A percentile compares a stretch with the other conserved stretches of the same genome.
phyloP scores from a whole-genome alignment of 2,329 filamentous ascomycete species.

The Cladosporium sp. region DNA sequence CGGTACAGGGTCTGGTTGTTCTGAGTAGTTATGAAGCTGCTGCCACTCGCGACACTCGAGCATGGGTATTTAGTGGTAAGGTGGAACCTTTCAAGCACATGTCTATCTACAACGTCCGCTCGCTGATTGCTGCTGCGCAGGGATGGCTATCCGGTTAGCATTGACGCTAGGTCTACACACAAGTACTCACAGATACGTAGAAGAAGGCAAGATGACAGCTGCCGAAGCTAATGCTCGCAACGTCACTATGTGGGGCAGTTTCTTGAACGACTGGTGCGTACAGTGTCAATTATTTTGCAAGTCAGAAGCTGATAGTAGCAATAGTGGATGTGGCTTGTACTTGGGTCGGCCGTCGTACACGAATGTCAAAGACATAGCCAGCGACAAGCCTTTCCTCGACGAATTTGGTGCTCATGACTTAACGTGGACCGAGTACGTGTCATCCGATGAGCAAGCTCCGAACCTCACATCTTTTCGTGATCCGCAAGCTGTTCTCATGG shows the following conservation, averaged over 20 bases:
- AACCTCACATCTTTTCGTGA: neutral
- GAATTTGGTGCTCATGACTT: neutral
- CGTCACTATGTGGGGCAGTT: neutral
- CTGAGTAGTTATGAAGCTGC: slow-evolving; percentile 1
- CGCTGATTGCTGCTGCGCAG: neutral
- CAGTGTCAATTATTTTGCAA: neutral
- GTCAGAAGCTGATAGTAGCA: neutral
- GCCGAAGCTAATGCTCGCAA: slow-evolving; percentile 1
- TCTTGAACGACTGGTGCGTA: slow-evolving; percentile 3
- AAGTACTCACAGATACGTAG: neutral
- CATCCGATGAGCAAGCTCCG: neutral
- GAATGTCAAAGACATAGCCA: slow-evolving; percentile 2
- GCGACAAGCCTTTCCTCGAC: neutral
- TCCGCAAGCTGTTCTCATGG: neutral
- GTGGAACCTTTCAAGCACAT: neutral
- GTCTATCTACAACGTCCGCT: neutral
- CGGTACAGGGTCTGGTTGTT: neutral
- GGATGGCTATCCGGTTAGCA: neutral
- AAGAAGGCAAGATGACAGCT: neutral
- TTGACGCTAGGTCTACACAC: neutral
- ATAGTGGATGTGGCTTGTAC: neutral
- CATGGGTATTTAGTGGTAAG: neutral
- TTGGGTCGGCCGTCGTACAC: neutral
- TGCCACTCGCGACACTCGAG: neutral
- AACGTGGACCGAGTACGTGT: neutral